These are phyloP conservation scores for Eutypa lata DNA, from an alignment of 2,329 filamentous ascomycete species.

Conservation along the genomic window DNA sequence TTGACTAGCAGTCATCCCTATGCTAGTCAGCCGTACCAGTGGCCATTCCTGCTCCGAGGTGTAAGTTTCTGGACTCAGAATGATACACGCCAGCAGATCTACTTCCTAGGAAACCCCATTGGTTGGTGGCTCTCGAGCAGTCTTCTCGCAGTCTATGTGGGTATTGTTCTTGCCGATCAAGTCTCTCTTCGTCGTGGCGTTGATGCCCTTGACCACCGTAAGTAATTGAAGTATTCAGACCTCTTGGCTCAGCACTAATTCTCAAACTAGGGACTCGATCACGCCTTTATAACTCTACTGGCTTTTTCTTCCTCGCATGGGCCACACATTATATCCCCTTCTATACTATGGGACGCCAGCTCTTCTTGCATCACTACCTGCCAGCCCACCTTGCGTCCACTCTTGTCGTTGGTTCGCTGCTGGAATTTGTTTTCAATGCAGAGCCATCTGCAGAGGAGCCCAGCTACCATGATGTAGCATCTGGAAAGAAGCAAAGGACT, in stretches of 20 bases:
- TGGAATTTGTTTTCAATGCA: slow-evolving; percentile 95
- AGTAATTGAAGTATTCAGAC: slow-evolving; percentile 42
- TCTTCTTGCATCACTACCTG: slow-evolving; percentile 97
- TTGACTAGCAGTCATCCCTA: slow-evolving; percentile 97
- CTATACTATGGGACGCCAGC: slow-evolving; percentile 95
- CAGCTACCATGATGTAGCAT: slow-evolving; percentile 38
- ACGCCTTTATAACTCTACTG: slow-evolving; percentile 95
- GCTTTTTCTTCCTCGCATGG: slow-evolving; percentile 99
- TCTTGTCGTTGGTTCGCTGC: slow-evolving; percentile 82
- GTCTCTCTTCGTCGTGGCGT: slow-evolving; percentile 88
- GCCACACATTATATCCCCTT: slow-evolving; percentile 96
- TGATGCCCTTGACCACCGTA: slow-evolving; percentile 89
- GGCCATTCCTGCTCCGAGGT: slow-evolving; percentile 94
- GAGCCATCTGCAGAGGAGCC: slow-evolving; percentile 66
- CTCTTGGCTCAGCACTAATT: slow-evolving; percentile 10
- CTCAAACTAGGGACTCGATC: slow-evolving; percentile 70
- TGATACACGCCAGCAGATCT: slow-evolving; percentile 93
- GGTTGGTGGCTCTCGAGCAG: slow-evolving; percentile 97
- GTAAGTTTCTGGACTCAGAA: slow-evolving; percentile 99
- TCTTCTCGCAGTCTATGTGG: slow-evolving; percentile 87
- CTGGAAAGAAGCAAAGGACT: slow-evolving; percentile 42
- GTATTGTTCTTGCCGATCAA: slow-evolving; percentile 89
- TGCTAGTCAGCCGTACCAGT: slow-evolving; percentile 89
- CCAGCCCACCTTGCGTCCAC: slow-evolving; percentile 89
- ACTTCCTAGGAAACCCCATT: slow-evolving; percentile 94